Evolutionary conservation across 345 rosid species (phyloP).

Genomic region (Barbarea vulgaris): DNA sequence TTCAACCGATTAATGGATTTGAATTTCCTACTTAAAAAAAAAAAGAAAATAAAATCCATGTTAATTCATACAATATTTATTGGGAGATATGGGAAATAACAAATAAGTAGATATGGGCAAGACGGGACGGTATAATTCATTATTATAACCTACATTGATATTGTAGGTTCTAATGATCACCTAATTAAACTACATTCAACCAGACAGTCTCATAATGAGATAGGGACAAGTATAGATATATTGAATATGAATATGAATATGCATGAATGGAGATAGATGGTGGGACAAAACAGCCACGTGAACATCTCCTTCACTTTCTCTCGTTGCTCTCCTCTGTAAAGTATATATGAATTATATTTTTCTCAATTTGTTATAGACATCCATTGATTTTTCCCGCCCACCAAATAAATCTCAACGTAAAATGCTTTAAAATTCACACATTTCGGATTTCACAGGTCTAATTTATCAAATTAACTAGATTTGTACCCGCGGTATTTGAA

Average conservation of each 20-base stretch:
- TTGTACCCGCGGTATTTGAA: too few relatives aligned
- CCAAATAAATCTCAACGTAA: neutral
- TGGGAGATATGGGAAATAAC: neutral
- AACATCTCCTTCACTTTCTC: neutral
- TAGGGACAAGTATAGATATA: neutral
- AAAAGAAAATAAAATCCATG: neutral
- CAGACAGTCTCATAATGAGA: neutral
- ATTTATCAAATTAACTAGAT: conserved; percentile 9
- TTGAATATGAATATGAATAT: neutral
- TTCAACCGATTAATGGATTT: neutral
- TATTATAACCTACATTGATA: conserved; percentile 2
- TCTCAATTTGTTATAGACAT: neutral
- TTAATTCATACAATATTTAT: neutral
- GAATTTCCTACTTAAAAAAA: neutral
- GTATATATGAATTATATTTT: neutral
- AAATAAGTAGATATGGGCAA: neutral
- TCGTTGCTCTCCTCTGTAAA: neutral
- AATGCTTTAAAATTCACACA: neutral
- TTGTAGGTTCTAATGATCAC: neutral
- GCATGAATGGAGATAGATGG: neutral
- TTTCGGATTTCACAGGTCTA: neutral
- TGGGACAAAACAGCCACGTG: neutral
- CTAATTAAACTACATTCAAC: neutral
- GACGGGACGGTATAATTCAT: neutral
- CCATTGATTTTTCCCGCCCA: neutral